Evolutionary conservation across 202 grass and related monocot genomes (phyloP).

Genomic region (Musa balbisiana): DNA sequence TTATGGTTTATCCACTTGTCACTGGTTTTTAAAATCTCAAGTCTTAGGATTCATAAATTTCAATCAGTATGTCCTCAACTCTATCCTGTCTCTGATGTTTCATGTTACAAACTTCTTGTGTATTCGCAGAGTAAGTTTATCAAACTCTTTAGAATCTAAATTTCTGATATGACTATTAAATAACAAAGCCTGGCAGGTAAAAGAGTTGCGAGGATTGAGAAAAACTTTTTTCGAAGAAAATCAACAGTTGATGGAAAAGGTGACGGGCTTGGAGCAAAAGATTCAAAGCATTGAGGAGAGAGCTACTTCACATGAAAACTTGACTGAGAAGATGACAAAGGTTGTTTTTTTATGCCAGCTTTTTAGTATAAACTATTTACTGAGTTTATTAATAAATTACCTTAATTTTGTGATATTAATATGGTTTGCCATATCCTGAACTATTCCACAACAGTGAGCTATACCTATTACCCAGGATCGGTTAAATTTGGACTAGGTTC

Average conservation of each 20-base stretch:
- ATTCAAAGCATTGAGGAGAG: constrained; percentile 61
- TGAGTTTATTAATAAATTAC: neutral
- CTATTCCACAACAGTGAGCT: no score
- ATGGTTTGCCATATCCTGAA: neutral
- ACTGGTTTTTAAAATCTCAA: neutral
- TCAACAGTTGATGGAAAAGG: constrained; percentile 38
- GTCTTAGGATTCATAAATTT: neutral
- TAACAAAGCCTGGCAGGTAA: constrained; percentile 84
- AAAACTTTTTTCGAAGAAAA: constrained; percentile 46
- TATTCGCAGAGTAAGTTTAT: constrained; percentile 4
- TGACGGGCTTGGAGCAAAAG: constrained; percentile 49
- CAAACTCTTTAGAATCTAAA: constrained; percentile 21
- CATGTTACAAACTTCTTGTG: neutral
- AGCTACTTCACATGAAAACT: constrained; percentile 31
- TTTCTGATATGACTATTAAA: constrained; percentile 64
- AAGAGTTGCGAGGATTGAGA: constrained; percentile 55
- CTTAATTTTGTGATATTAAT: neutral
- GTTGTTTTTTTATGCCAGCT: neutral
- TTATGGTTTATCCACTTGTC: neutral
- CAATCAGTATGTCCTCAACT: no score
- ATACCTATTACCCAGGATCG: no score
- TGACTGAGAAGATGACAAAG: constrained; percentile 29
- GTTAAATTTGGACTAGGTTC: no score
- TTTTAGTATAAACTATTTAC: neutral
- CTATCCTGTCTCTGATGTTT: neutral